Evolutionary conservation across 108 stramenopile genomes (phyloP).

Genomic region (Skeletonema tropicum): DNA sequence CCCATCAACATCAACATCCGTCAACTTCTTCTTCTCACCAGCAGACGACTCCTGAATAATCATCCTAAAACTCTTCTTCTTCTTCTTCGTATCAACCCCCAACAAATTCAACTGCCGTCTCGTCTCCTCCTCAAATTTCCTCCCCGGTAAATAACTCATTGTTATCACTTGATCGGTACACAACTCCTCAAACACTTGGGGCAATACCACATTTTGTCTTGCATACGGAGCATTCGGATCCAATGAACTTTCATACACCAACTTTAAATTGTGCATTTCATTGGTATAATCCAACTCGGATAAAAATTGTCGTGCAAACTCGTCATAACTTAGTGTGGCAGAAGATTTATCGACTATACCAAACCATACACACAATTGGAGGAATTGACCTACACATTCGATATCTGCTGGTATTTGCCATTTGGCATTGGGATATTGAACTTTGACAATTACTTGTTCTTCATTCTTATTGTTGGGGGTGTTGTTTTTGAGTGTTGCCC

Average conservation of each 20-base stretch:
- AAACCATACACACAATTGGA: conserved; percentile 70
- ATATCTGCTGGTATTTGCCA: conserved; percentile 88
- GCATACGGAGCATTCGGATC: conserved; percentile 67
- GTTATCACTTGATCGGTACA: conserved; percentile 72
- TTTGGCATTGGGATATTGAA: conserved; percentile 89
- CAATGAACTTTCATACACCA: conserved; percentile 61
- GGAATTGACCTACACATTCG: conserved; percentile 71
- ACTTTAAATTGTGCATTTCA: conserved; percentile 62
- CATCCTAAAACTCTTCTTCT: conserved; percentile 45
- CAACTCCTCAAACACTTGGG: conserved; percentile 53
- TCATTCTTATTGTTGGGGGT: no score
- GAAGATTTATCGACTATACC: conserved; percentile 67
- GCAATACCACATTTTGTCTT: conserved; percentile 56
- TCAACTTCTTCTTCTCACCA: no score
- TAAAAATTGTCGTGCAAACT: conserved; percentile 77
- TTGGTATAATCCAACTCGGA: conserved; percentile 69
- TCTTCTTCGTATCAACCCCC: conserved; percentile 66
- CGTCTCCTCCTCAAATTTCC: conserved; percentile 77
- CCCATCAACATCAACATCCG: no score
- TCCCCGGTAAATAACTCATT: conserved; percentile 77
- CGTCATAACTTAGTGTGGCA: conserved; percentile 60
- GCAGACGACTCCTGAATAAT: no score
- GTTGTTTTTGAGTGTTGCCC: conserved; percentile 50
- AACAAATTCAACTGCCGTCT: conserved; percentile 56
- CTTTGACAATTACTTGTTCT: conserved; percentile 88